Base-by-base conservation (phyloP, 1,284 basidiomycete species). In the Tilletia caries region DNA sequence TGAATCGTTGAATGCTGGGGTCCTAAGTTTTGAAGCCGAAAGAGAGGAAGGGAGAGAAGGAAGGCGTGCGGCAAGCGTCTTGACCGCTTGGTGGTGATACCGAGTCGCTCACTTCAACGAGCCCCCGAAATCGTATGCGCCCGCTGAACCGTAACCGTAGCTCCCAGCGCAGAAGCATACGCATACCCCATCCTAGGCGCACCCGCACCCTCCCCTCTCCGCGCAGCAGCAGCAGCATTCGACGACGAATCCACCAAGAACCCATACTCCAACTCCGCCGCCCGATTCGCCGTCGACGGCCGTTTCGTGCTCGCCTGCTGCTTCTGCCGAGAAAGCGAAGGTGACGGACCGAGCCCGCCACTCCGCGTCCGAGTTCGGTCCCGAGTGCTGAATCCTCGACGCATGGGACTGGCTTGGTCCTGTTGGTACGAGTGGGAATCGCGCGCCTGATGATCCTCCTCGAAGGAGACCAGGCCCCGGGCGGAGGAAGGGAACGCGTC, bases 261-360 rank as follows among this genome's bases (percentile, higher is more conserved):
- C 18, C 58, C 58, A 33, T 62, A 62, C 58, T 62, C 58, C 29
- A 62, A 29, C 58, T 62, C 58, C 13, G 58, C 58, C 3, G 58
- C 58, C 37, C 37, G 37, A 41, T 20, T 33, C 29, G 58, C 58
- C 15, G 58, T 62, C 13, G 58, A 2, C 6, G 58, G 58, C 32
- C 29, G 58, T 12, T 33, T 12, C 58, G 15, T 12, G 3, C 32
- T 13, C 6, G 5, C 29, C 5, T 25, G 15, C 20, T 62, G 15
- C 32, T 62, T 18, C 32, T 25, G 15, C 27, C 32, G 58, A 62
- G 58, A 33, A 29, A 10, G 33, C 2, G 29, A 1, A 41, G 15
- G 37, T 6, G 15, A 15, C 37, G 37, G 8, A 41, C 37, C 15
- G 37, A 41, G 15, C 2, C 37, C 37, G 8, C 58, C 58, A 34